phyloP scores from a whole-genome alignment of 129 eudicot genomes.

The Silybum marianum region DNA sequence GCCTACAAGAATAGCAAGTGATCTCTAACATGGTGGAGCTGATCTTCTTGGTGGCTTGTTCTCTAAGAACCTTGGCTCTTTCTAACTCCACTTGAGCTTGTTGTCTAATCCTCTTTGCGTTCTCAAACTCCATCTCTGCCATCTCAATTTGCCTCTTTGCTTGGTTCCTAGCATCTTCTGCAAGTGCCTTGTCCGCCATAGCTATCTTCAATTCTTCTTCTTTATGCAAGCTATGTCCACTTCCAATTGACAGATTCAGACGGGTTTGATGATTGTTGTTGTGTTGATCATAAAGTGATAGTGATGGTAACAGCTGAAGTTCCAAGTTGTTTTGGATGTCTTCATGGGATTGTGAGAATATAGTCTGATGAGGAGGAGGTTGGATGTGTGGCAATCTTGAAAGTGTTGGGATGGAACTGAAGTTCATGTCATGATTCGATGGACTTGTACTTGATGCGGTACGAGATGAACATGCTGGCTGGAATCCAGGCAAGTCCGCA shows the following conservation, averaged over 20 bases:
- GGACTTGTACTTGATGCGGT: conserved; percentile 61
- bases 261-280: conserved; percentile 37
- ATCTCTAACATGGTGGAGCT: conserved; percentile 54
- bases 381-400: conserved; percentile 30
- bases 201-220: conserved; percentile 52
- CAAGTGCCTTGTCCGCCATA: conserved; percentile 59
- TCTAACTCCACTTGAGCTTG: conserved; percentile 78
- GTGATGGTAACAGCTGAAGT: conserved; percentile 56
- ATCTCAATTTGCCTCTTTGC: conserved; percentile 71
- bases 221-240: conserved; percentile 19
- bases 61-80: conserved; percentile 56
- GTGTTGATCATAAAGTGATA: conserved; percentile 22
- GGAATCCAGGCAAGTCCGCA: conserved; percentile 45
- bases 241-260: conserved; percentile 69
- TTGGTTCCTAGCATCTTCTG: conserved; percentile 66
- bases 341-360: conserved; percentile 3
- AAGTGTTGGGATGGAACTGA: conserved; percentile 24
- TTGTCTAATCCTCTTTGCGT: conserved; percentile 75
- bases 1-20: conserved; percentile 77
- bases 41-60: conserved; percentile 57
- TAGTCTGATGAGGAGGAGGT: conserved; percentile 15
- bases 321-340: conserved; percentile 49
- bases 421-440: conserved; percentile 51
- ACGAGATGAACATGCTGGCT: conserved; percentile 48
- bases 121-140: conserved; percentile 75